Conservation (phyloP, 805 yeast genomes). For the Saccharomycopsis sp. region DNA sequence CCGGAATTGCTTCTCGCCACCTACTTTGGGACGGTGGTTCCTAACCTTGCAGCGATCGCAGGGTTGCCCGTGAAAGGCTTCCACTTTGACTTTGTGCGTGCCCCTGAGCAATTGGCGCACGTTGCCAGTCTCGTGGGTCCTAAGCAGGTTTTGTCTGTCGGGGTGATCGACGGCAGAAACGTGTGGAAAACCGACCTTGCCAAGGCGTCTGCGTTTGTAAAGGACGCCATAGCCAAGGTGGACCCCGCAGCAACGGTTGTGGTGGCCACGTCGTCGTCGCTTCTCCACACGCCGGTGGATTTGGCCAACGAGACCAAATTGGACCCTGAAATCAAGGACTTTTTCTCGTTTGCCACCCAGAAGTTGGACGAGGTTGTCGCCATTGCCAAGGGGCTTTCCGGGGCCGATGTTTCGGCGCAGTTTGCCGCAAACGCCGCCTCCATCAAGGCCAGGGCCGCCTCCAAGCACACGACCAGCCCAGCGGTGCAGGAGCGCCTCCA, state of each 20-base stretch:
- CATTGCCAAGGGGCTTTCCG: slow-evolving; percentile 81
- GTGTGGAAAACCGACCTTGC: slow-evolving; percentile 97
- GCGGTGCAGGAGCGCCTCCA: slow-evolving; percentile 85
- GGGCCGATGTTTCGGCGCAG: slow-evolving; percentile 69
- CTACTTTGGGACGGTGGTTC: slow-evolving; percentile 98
- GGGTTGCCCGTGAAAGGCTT: slow-evolving; percentile 88
- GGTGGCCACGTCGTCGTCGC: slow-evolving; percentile 83
- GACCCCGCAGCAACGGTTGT: slow-evolving; percentile 84
- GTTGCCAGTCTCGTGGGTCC: slow-evolving; percentile 60
- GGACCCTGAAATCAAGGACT: slow-evolving; percentile 85
- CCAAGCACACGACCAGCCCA: slow-evolving; percentile 85
- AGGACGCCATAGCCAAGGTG: slow-evolving; percentile 75
- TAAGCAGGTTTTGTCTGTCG: slow-evolving; percentile 83
- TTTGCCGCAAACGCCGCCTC: slow-evolving; percentile 84
- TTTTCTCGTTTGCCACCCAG: slow-evolving; percentile 98
- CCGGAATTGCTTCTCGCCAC: slow-evolving; percentile 83
- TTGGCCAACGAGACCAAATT: slow-evolving; percentile 87
- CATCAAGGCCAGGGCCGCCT: slow-evolving; percentile 76
- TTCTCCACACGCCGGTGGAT: slow-evolving; percentile 98
- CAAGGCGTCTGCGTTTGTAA: slow-evolving; percentile 74
- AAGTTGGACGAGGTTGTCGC: slow-evolving; percentile 87
- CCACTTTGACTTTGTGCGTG: slow-evolving; percentile 96
- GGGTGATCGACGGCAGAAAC: slow-evolving; percentile 98
- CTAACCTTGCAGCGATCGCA: slow-evolving; percentile 86
- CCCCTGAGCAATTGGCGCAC: slow-evolving; percentile 90